Percentiles rank a stretch among this genome's conserved stretches.
Evolutionary conservation across 306 rosid genomes (phyloP).

Genomic region (Quercus gilva): DNA sequence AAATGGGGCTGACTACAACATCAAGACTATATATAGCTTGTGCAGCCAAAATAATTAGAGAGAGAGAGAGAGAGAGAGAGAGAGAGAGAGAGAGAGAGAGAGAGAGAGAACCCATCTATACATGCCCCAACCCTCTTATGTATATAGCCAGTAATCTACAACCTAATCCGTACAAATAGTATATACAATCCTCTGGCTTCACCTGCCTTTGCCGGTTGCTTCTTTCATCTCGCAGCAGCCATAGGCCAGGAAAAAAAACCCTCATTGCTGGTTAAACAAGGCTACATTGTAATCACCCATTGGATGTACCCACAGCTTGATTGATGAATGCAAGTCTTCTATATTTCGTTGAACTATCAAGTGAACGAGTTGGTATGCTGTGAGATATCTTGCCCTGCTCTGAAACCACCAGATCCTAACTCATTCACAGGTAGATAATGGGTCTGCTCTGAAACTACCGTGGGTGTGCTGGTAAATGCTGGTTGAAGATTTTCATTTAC

Average conservation of each 20-base stretch:
- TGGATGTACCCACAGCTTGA: neutral
- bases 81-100: neutral
- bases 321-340: neutral
- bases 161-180: neutral
- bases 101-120: neutral
- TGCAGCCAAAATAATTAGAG: neutral
- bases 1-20: neutral
- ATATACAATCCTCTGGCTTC: slow-evolving; percentile 2
- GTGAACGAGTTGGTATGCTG: neutral
- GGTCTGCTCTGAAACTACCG: slow-evolving; percentile 35
- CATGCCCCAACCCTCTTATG: neutral
- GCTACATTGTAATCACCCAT: neutral
- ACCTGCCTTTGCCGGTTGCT: neutral
- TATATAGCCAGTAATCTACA: neutral
- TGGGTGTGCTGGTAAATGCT: slow-evolving; percentile 28
- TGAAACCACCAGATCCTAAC: slow-evolving; percentile 21
- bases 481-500: slow-evolving; percentile 65
- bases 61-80: neutral
- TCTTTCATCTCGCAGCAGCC: neutral
- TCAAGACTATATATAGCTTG: neutral
- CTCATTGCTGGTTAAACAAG: neutral
- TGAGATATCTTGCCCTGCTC: slow-evolving; percentile 28
- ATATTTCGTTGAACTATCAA: neutral
- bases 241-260: neutral
- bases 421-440: slow-evolving; percentile 31